Percentiles rank a stretch among this genome's conserved stretches.
phyloP scores from a whole-genome alignment of 192 early-diverging fungal species.

The Backusella australiensis region DNA sequence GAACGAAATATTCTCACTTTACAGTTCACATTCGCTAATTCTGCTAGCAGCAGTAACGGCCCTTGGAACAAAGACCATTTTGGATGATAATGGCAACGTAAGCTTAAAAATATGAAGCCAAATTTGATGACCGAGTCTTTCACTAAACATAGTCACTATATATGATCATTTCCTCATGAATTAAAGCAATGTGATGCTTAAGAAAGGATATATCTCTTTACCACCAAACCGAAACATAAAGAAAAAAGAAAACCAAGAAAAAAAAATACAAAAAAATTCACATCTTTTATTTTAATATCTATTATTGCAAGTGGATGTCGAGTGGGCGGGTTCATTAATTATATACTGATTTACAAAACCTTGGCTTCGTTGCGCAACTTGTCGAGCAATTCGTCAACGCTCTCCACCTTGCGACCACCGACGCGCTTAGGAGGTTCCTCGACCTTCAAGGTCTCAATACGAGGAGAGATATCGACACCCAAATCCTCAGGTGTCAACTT shows the following conservation, averaged over 20 bases:
- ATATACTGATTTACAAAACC: constrained; percentile 52
- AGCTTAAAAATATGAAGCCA: not conserved
- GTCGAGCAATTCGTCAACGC: constrained; percentile 89
- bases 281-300: not conserved
- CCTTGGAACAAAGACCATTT: not conserved
- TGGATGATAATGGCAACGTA: not conserved
- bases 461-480: constrained; percentile 80
- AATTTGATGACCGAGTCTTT: too few species aligned
- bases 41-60: not conserved
- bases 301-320: not conserved
- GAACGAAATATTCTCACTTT: not conserved
- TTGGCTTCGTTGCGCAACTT: constrained; percentile 86
- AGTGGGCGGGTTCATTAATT: not conserved
- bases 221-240: not conserved
- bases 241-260: not conserved
- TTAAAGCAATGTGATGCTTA: too few species aligned
- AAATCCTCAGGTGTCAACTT: constrained; percentile 77
- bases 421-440: constrained; percentile 90
- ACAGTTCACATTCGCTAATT: not conserved
- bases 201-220: not conserved
- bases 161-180: not conserved
- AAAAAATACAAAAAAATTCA: constrained; percentile 4
- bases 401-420: constrained; percentile 88
- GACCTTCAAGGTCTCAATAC: constrained; percentile 86
- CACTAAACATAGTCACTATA: not conserved